A percentile compares a stretch with the other conserved stretches of the same genome.
Conservation (phyloP, 805 yeast genomes). For the Myxozyma sirexii region DNA sequence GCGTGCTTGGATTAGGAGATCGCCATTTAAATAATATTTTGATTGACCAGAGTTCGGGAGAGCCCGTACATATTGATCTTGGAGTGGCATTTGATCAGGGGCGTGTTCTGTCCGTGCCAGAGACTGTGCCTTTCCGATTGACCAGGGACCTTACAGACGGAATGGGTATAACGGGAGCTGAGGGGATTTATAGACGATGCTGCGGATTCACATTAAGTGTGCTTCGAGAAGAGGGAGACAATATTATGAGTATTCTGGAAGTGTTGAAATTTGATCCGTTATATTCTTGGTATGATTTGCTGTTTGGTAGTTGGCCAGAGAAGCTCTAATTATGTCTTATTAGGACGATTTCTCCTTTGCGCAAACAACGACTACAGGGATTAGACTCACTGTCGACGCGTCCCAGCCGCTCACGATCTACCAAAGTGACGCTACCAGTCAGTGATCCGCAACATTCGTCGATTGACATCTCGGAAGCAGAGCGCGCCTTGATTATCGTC, state of each 20-base stretch:
- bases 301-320: neutral
- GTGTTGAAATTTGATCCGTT: constrained; percentile 91
- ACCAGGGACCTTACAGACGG: constrained; percentile 92
- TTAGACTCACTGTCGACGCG: constrained; percentile 2
- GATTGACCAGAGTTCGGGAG: constrained; percentile 80
- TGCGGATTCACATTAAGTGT: constrained; percentile 75
- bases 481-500: constrained; percentile 73
- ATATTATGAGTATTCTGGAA: constrained; percentile 78
- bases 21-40: constrained; percentile 90
- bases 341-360: constrained; percentile 68
- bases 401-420: neutral
- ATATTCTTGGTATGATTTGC: constrained; percentile 67
- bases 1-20: constrained; percentile 90
- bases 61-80: constrained; percentile 91
- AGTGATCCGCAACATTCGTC: neutral
- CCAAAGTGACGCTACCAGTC: neutral
- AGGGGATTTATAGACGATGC: constrained; percentile 72
- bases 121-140: constrained; percentile 87
- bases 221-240: constrained; percentile 63
- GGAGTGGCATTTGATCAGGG: constrained; percentile 99
- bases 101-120: constrained; percentile 79
- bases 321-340: neutral
- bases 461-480: constrained; percentile 68
- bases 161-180: constrained; percentile 81
- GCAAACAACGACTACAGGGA: constrained; percentile 23